These are phyloP conservation scores for Wickerhamomyces strasburgensis DNA, from an alignment of 805 yeast genomes.

Conservation along the genomic window DNA sequence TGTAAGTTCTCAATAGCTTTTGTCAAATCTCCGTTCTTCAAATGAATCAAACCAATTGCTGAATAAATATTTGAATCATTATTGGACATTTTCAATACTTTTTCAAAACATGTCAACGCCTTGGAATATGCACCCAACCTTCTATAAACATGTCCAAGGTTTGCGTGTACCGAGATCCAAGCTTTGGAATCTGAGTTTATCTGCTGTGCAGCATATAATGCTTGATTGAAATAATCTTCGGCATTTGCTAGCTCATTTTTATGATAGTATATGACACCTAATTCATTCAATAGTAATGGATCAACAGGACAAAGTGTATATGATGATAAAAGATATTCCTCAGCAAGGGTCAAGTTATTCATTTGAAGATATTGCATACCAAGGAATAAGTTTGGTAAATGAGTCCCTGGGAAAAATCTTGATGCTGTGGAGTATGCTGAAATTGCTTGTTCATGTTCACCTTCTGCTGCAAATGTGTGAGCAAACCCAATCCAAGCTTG, in stretches of 20 bases:
- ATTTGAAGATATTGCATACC: conserved; percentile 96
- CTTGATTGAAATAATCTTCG: conserved; percentile 64
- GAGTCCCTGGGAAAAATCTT: conserved; percentile 84
- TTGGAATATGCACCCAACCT: conserved; percentile 54
- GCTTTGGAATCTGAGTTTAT: conserved; percentile 76
- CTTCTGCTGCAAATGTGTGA: conserved; percentile 94
- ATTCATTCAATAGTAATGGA: conserved; percentile 83
- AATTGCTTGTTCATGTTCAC: conserved; percentile 98
- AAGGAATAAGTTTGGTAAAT: conserved; percentile 79
- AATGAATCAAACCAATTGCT: conserved; percentile 77
- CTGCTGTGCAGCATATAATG: conserved; percentile 61
- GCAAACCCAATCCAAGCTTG: conserved; percentile 99
- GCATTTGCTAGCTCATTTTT: conserved; percentile 63
- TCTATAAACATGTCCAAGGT: conserved; percentile 85
- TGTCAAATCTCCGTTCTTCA: conserved; percentile 58
- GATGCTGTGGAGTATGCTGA: conserved; percentile 97
- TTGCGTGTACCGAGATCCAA: conserved; percentile 80
- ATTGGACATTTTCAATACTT: conserved; percentile 64
- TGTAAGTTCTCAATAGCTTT: conserved; percentile 77
- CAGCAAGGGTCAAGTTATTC: conserved; percentile 76
- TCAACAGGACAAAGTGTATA: conserved; percentile 76
- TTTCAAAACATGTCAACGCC: conserved; percentile 71
- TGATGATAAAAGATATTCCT: conserved; percentile 76
- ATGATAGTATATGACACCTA: conserved; percentile 89
- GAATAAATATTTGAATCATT: conserved; percentile 72